Evolutionary conservation across 2,329 filamentous ascomycete species (phyloP), one percentile per base, ranked within the genome.

Genomic region (Neophaeococcomyces aloes): DNA sequence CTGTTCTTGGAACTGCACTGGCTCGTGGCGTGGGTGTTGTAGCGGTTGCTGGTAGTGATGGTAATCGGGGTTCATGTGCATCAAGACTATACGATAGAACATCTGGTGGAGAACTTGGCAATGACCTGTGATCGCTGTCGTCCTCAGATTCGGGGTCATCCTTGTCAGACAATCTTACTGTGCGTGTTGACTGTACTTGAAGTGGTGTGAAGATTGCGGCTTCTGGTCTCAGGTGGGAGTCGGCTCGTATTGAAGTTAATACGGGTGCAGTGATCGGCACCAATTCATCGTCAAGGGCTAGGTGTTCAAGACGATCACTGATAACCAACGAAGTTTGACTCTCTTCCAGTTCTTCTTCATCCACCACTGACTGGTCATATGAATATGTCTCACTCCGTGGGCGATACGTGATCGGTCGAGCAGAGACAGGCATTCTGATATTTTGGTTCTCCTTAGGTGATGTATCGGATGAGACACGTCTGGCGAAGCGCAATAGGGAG

Each of bases 91-190:
- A 27, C 37, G 11, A 45, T 40, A 17, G 44, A 38, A 23, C 25
- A 19, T 47, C 17, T 30, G 50, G 50, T 38, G 50, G 50, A n/a
- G 52, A 54, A 38, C 50, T 54, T 7, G 50, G 46, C n/a, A 54
- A 19, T 27, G 39, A 34, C 14, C 14, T 34, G 18, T 23, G 5
- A 14, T 35, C 23, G 25, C 27, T 13, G 18, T 13, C 4, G 19
- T 21, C 11, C 15, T 30, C 17, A 27, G 30, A 34, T n/a, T 19
- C 30, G n/a, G n/a, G n/a, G 19, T n/a, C 30, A 11, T 15, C 25
- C 4, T 33, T 35, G n/a, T 33, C 5, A 11, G 3, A 27, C 11
- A 21, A 11, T 11, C 27, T 7, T 7, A 13, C 21, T 17, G 21
- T 21, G 7, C 14, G 8, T 11, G n/a, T 31, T 17, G 11, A 27